These are phyloP conservation scores for Staphylotrichum tortipilum DNA, from an alignment of 495 filamentous ascomycete species.

Conservation along the genomic window DNA sequence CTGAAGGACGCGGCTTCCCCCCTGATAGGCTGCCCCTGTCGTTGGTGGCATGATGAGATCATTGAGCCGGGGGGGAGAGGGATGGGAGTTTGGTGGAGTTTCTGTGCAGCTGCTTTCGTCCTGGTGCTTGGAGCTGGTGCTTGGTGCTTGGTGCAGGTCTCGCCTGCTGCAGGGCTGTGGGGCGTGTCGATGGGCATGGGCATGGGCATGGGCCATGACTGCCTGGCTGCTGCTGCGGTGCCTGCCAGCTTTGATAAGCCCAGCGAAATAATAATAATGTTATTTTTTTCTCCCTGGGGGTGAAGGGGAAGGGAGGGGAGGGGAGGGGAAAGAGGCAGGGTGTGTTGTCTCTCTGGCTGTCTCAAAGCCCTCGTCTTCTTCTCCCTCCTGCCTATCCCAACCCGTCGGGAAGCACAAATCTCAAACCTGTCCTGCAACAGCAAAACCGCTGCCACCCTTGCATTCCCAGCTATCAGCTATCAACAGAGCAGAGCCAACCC, in stretches of 20 bases:
- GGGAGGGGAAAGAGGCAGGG: no score
- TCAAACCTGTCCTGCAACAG: background rate
- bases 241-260: slow-evolving; percentile 10
- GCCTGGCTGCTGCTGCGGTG: slow-evolving; percentile 3
- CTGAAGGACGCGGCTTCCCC: background rate
- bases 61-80: slow-evolving; percentile 12
- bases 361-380: slow-evolving; percentile 6
- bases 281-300: no score
- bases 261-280: background rate
- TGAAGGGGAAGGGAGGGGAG: no score
- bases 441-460: no score
- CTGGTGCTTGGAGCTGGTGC: no score
- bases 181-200: no score
- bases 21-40: slow-evolving; percentile 8
- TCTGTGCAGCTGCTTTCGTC: no score
- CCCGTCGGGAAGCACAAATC: background rate
- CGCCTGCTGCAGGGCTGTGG: no score
- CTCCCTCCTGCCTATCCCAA: slow-evolving; percentile 5
- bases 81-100: no score
- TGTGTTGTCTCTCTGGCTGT: background rate
- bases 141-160: no score
- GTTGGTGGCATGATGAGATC: slow-evolving; percentile 29
- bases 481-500: no score
- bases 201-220: slow-evolving; percentile 1
- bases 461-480: no score